A percentile compares a stretch with the other conserved stretches of the same genome.
phyloP scores from a whole-genome alignment of 2,329 filamentous ascomycete genomes.

The Colletotrichum zoysiae region DNA sequence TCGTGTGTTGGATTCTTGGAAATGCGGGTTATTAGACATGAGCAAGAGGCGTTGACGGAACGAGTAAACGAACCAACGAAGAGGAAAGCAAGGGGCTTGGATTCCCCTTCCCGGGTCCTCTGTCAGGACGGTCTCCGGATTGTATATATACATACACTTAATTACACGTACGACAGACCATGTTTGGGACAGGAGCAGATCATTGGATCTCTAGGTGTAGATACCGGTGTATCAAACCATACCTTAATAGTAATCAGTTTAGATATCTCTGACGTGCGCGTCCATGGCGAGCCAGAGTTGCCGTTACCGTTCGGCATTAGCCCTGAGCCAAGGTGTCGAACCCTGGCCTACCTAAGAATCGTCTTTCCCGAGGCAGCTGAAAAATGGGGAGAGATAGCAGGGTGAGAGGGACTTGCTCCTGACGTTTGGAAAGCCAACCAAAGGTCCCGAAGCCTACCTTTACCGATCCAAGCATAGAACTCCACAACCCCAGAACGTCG shows the following conservation, averaged over 20 bases:
- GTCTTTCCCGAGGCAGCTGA: too few relatives aligned
- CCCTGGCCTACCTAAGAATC: too few relatives aligned
- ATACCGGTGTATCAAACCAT: constrained; percentile 23
- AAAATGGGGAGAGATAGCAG: too few relatives aligned
- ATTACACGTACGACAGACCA: constrained; percentile 17
- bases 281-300: too few relatives aligned
- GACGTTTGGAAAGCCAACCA: too few relatives aligned
- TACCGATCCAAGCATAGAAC: too few relatives aligned
- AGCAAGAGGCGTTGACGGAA: constrained; percentile 24
- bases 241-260: constrained; percentile 33
- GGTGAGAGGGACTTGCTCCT: too few relatives aligned
- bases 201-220: constrained; percentile 32
- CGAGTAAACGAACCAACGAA: constrained; percentile 30
- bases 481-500: too few relatives aligned
- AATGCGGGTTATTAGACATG: constrained; percentile 30
- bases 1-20: not conserved
- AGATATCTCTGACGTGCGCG: not conserved
- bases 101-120: constrained; percentile 11
- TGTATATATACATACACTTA: constrained; percentile 33
- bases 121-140: constrained; percentile 12
- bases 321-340: too few relatives aligned
- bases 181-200: constrained; percentile 31
- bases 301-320: too few relatives aligned
- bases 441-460: too few relatives aligned
- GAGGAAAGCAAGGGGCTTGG: constrained; percentile 2